Percentiles rank a stretch among this genome's conserved stretches.
phyloP scores from a whole-genome alignment of 1,139 yeast genomes.

The Wickerhamomyces sp. region DNA sequence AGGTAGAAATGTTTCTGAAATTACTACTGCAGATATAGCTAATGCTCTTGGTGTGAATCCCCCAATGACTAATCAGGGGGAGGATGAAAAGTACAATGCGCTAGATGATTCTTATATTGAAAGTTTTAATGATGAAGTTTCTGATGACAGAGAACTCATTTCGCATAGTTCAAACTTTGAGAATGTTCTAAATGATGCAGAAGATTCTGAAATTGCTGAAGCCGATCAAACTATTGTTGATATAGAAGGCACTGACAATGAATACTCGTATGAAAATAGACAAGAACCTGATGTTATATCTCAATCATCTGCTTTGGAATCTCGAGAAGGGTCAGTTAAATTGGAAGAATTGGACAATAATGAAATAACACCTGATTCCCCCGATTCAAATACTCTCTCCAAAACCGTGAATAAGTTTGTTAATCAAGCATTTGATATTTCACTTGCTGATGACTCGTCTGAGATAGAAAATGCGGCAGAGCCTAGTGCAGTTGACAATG shows the following conservation, averaged over 20 bases:
- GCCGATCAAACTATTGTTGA: neutral
- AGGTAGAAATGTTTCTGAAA: neutral
- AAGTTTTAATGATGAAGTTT: neutral
- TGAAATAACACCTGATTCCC: too few relatives aligned
- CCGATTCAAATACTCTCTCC: neutral
- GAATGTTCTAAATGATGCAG: neutral
- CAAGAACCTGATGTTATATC: too few relatives aligned
- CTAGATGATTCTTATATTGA: neutral
- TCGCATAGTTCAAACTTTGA: too few relatives aligned
- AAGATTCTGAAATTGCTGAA: neutral
- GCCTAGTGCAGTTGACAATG: neutral
- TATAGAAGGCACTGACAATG: too few relatives aligned
- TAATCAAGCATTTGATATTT: neutral
- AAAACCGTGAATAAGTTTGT: neutral
- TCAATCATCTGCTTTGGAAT: too few relatives aligned
- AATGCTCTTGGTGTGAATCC: slow-evolving; percentile 3
- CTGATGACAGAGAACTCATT: too few relatives aligned
- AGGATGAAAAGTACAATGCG: neutral
- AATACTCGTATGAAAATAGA: too few relatives aligned
- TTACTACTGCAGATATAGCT: slow-evolving; percentile 1
- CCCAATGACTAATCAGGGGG: too few relatives aligned
- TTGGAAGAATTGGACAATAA: too few relatives aligned
- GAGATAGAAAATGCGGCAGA: neutral
- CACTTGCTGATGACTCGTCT: neutral
- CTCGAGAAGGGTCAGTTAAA: too few relatives aligned